Evolutionary conservation across 2,329 filamentous ascomycete species (phyloP).

Genomic region (Didymella sp.): DNA sequence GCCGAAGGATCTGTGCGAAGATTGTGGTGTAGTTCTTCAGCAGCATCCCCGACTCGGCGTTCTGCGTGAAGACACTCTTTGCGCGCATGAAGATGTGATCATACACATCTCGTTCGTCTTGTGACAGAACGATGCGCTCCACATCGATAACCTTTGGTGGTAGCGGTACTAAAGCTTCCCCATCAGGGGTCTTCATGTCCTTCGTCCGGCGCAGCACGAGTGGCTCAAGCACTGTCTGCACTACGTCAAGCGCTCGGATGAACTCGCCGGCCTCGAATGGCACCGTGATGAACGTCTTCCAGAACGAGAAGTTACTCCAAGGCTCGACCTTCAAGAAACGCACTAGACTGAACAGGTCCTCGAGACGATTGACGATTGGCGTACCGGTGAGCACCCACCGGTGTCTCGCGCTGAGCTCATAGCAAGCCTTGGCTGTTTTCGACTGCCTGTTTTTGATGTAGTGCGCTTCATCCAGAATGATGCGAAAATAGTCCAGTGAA

Average conservation of each 20-base stretch:
- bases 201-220: conserved; percentile 95
- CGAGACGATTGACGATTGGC: conserved; percentile 93
- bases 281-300: conserved; percentile 97
- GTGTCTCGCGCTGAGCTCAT: conserved; percentile 83
- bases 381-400: conserved; percentile 95
- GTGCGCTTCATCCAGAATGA: conserved; percentile 95
- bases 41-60: conserved; percentile 88
- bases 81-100: conserved; percentile 86
- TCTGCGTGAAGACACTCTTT: conserved; percentile 82
- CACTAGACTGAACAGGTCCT: conserved; percentile 92
- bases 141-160: conserved; percentile 84
- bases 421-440: conserved; percentile 94
- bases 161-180: conserved; percentile 79
- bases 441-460: conserved; percentile 86
- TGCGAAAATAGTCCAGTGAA: conserved; percentile 89
- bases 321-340: conserved; percentile 93
- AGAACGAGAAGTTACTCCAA: conserved; percentile 99
- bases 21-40: conserved; percentile 97
- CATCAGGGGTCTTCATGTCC: conserved; percentile 95
- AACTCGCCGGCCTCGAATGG: conserved; percentile 97
- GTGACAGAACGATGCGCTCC: conserved; percentile 83
- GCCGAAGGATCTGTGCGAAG: conserved; percentile 91
- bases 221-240: conserved; percentile 94
- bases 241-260: conserved; percentile 89
- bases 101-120: conserved; percentile 88